Percentiles rank a stretch among this genome's conserved stretches.
phyloP scores from a whole-genome alignment of 1,284 basidiomycete genomes.

The Marasmius fiardii region DNA sequence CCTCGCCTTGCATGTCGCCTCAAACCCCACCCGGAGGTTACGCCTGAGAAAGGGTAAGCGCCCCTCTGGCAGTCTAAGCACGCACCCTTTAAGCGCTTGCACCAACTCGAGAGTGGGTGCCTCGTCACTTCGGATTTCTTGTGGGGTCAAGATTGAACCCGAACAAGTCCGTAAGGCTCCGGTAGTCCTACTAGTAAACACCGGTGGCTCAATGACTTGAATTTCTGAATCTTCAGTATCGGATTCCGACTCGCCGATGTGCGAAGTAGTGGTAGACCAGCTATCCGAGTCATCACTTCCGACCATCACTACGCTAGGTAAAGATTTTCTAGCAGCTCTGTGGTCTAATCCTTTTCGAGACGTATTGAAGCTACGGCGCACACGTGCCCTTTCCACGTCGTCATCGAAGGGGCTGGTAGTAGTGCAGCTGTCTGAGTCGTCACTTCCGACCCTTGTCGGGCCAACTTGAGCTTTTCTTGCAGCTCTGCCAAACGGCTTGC shows the following conservation, averaged over 20 bases:
- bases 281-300: too few relatives aligned
- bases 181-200: background rate
- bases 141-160: background rate
- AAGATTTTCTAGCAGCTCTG: too few relatives aligned
- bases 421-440: too few relatives aligned
- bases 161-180: background rate
- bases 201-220: background rate
- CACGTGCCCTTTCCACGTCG: too few relatives aligned
- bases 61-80: background rate
- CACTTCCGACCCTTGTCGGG: too few relatives aligned
- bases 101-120: background rate
- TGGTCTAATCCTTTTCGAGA: too few relatives aligned
- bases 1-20: background rate
- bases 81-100: background rate
- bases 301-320: too few relatives aligned
- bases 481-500: too few relatives aligned
- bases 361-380: too few relatives aligned
- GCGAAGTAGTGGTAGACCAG: too few relatives aligned
- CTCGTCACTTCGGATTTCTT: background rate
- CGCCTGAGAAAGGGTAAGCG: constrained; percentile 10
- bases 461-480: too few relatives aligned
- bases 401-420: too few relatives aligned
- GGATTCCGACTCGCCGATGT: background rate
- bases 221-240: background rate
- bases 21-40: constrained; percentile 10